Conservation (phyloP, 441 rosid genomes). For the Populus hybrid region DNA sequence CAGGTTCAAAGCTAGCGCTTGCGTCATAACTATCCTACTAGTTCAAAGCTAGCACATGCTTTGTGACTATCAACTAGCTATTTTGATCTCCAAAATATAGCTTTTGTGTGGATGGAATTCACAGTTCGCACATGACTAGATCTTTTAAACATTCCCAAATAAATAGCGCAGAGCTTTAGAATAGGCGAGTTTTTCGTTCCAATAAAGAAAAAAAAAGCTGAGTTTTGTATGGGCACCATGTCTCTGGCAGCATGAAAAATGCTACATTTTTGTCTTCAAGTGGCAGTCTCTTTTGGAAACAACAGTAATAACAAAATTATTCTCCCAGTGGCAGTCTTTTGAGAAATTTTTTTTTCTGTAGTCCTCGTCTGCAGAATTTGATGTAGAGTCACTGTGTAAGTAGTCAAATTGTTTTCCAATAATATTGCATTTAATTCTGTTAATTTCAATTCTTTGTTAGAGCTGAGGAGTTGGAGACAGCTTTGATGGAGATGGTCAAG, state of each 20-base stretch:
- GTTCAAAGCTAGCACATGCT: not conserved
- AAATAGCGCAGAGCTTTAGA: not conserved
- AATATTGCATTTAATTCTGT: slow-evolving; percentile 12
- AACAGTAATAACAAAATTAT: not conserved
- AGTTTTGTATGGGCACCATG: not conserved
- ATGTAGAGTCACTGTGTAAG: not conserved
- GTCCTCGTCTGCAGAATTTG: not conserved
- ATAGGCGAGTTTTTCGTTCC: not conserved
- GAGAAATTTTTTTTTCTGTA: too few species aligned
- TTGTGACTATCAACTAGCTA: not conserved
- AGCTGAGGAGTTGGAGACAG: slow-evolving; percentile 98
- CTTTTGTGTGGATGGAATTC: slow-evolving; percentile 3
- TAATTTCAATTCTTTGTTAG: slow-evolving; percentile 37
- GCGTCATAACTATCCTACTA: not conserved
- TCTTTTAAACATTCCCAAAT: not conserved
- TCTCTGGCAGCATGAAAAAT: not conserved
- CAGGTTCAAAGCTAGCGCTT: not conserved
- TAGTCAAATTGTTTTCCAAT: not conserved
- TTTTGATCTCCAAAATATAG: not conserved
- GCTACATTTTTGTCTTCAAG: not conserved
- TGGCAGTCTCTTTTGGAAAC: not conserved
- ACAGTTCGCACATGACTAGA: not conserved
- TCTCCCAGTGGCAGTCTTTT: slow-evolving; percentile 7
- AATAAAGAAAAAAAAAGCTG: not conserved
- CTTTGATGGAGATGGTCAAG: slow-evolving; percentile 98